Evolutionary conservation across 2,329 filamentous ascomycete species (phyloP), one percentile per base, ranked within the genome.

Genomic region (Talaromyces albobiverticillius): DNA sequence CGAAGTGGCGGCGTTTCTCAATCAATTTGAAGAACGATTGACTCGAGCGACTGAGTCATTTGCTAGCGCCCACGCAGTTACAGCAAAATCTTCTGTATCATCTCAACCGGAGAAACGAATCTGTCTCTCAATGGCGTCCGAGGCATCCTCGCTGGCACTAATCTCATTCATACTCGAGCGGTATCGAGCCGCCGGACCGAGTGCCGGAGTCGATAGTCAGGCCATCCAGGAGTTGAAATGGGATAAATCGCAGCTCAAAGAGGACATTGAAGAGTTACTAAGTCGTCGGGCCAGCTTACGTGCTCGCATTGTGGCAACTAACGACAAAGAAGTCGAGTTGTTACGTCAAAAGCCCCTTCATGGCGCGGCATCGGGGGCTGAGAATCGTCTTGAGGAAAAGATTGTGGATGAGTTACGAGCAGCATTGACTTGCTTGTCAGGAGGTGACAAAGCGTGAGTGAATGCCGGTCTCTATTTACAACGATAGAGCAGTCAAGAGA

Each of bases 1-100:
- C 0, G 94, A 99, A 70, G 84, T 97, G 5, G 83, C 88, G 0
- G 86, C 86, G 55, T 95, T 97, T 67, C 79, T 99, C 25, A 95
- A 95, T 66, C 88, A 91, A 67, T 99, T 96, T 69, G 87, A 89
- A 10, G 82, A 85, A 45, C 85, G 97, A 55, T 79, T 99, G 9
- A 73, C 76, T 40, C 83, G 89, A 26, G 89, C 89, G 11, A 81
- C 87, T 7, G 82, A 85, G 48, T 82, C 88, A 1, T 85, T 97
- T 58, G 86, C 89, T 8, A 63, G 67, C 10, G 65, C 64, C 16
- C 70, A 72, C 32, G 63, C 65, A 9, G 83, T 82, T 13, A 70
- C 73, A 18, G 68, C 78, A n/a, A 61, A 65, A 10, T 83, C 82
- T 10, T 70, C 73, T 18, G 69, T 78, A 18, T 61, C 66, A 9